Base-by-base conservation (phyloP, 1,139 yeast genomes). In the Saccharomycopsis hybrid region DNA sequence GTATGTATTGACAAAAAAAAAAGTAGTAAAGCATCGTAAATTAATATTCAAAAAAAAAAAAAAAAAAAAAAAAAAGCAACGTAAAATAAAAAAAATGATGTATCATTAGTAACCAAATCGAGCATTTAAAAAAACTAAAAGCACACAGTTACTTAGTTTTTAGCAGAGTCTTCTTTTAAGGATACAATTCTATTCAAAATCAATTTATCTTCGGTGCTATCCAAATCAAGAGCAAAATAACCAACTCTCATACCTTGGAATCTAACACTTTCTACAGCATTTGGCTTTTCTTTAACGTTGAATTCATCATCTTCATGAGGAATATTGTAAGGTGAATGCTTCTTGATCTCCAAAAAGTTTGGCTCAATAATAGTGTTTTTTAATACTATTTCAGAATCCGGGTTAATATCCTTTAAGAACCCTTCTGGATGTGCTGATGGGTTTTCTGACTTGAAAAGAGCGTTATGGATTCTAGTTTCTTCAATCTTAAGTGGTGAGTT, bases 161-260 rank as follows among this genome's bases (percentile, higher is more conserved):
- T 53, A 3, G 45, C 38, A 40, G 48, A 41, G 30, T 54, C 55
- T 40, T 89, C 97, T 71, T 89, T 90, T 67, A 90, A 77, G 9
- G 95, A 82, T 44, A 90, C 97, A 62, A 89, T 87, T 65, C 96
- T 78, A 69, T 90, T 90, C 65, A 94, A 72, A 42, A 90, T 76
- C 58, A 88, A 69, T 54, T 70, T 73, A 44, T 77, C 82, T 27
- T 69, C 73, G 4, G 73, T 71, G 50, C 88, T 71, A 57, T 92
- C 97, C 60, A 77, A 79, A 65, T 94, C 99, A 66, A 88, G 69
- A 65, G 96, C 84, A 77, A 90, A 94, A 69, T 92, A 92, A 29
- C 98, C 99, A 48, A 88, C 92, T 70, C 99, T 83, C 67, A 94
- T 77, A 32, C 96, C 98, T 71, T 94, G 99, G 87, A 94, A 94